A percentile compares a stretch with the other conserved stretches of the same genome.
Evolutionary conservation across 805 yeast genomes (phyloP).

Genomic region (Candida anglica): DNA sequence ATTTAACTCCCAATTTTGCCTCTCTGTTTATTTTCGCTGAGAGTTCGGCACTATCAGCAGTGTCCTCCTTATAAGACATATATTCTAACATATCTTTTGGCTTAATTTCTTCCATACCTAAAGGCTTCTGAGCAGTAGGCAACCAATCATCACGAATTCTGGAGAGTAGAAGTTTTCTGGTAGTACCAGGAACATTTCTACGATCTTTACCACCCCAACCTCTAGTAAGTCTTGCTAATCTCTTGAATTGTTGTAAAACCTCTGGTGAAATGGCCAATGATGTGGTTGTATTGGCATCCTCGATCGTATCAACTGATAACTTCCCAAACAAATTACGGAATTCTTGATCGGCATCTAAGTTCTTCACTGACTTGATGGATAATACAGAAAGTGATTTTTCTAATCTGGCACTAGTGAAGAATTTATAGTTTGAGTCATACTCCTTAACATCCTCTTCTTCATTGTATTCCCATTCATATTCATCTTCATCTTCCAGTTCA

Average conservation of each 20-base stretch:
- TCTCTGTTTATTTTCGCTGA: slow-evolving; percentile 29
- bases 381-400: slow-evolving; percentile 36
- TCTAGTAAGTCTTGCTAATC: slow-evolving; percentile 52
- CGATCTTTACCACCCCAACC: slow-evolving; percentile 87
- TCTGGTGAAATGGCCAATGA: slow-evolving; percentile 69
- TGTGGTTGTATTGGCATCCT: slow-evolving; percentile 74
- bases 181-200: slow-evolving; percentile 68
- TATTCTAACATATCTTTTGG: slow-evolving; percentile 32
- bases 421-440: slow-evolving; percentile 38
- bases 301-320: slow-evolving; percentile 60
- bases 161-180: slow-evolving; percentile 62
- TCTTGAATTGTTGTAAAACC: slow-evolving; percentile 58
- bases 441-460: slow-evolving; percentile 10
- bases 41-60: slow-evolving; percentile 14
- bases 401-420: slow-evolving; percentile 46
- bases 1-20: slow-evolving; percentile 42
- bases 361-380: slow-evolving; percentile 40
- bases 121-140: slow-evolving; percentile 61
- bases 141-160: slow-evolving; percentile 78
- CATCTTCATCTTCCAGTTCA: slow-evolving; percentile 20
- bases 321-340: slow-evolving; percentile 68
- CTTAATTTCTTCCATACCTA: slow-evolving; percentile 54
- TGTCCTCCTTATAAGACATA: slow-evolving; percentile 31
- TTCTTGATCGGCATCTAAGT: slow-evolving; percentile 75
- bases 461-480: slow-evolving; percentile 17